Percentiles rank a stretch among this genome's conserved stretches.
phyloP scores from a whole-genome alignment of 1,284 basidiomycete species.

The Anthracocystis panici-leucophaei region DNA sequence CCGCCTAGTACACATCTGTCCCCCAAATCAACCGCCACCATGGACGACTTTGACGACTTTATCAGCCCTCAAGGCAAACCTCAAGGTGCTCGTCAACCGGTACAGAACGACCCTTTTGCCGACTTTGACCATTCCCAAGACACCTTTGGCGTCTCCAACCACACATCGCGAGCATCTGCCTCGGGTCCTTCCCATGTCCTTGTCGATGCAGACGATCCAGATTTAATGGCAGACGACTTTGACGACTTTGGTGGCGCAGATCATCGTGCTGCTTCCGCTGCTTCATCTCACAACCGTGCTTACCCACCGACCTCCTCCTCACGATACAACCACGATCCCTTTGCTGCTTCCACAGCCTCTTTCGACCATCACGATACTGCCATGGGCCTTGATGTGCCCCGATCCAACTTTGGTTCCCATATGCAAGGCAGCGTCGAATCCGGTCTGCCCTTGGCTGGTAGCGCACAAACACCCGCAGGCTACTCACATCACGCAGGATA shows the following conservation, averaged over 20 bases:
- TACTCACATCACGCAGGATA: constrained; percentile 34
- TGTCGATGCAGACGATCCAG: constrained; percentile 62
- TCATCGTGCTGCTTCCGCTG: constrained; percentile 6
- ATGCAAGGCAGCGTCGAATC: constrained; percentile 49
- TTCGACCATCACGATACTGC: constrained; percentile 43
- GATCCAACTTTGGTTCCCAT: constrained; percentile 36
- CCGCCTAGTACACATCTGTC: not conserved
- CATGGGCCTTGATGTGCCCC: constrained; percentile 47
- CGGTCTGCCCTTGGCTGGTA: constrained; percentile 52
- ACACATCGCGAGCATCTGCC: constrained; percentile 3
- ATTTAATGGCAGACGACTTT: constrained; percentile 61
- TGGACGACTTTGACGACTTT: constrained; percentile 67
- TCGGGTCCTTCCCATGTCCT: constrained; percentile 59
- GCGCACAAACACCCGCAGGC: constrained; percentile 51
- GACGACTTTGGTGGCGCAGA: constrained; percentile 38
- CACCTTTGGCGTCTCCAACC: constrained; percentile 22
- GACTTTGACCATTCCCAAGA: constrained; percentile 37
- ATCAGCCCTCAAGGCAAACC: constrained; percentile 24
- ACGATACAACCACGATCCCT: constrained; percentile 26
- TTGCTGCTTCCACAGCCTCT: constrained; percentile 30
- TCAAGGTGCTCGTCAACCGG: constrained; percentile 8
- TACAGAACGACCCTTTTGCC: constrained; percentile 32
- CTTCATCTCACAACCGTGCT: constrained; percentile 23
- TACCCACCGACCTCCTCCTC: constrained; percentile 32
- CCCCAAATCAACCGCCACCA: constrained; percentile 1